These are phyloP conservation scores for Fusarium sororula DNA, from an alignment of 2,329 filamentous ascomycete species.

Conservation along the genomic window DNA sequence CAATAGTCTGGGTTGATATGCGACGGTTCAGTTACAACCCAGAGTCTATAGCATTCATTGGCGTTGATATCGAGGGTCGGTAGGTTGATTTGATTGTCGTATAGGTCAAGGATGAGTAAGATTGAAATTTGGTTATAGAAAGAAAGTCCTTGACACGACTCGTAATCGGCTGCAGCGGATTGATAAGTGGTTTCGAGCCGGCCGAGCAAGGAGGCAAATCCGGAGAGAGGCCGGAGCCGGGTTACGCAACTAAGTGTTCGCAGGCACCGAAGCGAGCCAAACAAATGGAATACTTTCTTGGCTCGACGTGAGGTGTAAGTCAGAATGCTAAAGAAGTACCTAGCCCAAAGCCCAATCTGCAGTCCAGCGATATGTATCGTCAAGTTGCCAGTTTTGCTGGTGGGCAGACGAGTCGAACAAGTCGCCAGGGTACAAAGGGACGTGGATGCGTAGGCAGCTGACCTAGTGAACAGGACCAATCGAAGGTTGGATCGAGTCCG, in stretches of 20 bases:
- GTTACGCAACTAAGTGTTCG: constrained; percentile 27
- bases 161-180: constrained; percentile 29
- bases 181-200: constrained; percentile 33
- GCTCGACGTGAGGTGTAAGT: constrained; percentile 12
- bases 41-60: constrained; percentile 34
- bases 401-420: constrained; percentile 34
- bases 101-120: constrained; percentile 6
- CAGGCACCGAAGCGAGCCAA: constrained; percentile 17
- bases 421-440: constrained; percentile 31
- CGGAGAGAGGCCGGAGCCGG: constrained; percentile 37
- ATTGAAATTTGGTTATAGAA: constrained; percentile 13
- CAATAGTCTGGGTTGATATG: neutral
- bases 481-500: constrained; percentile 27
- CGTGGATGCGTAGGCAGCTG: constrained; percentile 35
- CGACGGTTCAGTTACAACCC: constrained; percentile 29
- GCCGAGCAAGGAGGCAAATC: constrained; percentile 38
- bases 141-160: constrained; percentile 24
- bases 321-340: constrained; percentile 3
- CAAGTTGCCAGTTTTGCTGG: constrained; percentile 17
- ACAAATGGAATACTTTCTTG: constrained; percentile 12
- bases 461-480: constrained; percentile 29
- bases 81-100: constrained; percentile 8
- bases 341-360: constrained; percentile 2
- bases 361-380: constrained; percentile 25
- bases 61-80: constrained; percentile 14